These are phyloP conservation scores for Mycena maculata DNA, from an alignment of 768 basidiomycete species.

Conservation along the genomic window DNA sequence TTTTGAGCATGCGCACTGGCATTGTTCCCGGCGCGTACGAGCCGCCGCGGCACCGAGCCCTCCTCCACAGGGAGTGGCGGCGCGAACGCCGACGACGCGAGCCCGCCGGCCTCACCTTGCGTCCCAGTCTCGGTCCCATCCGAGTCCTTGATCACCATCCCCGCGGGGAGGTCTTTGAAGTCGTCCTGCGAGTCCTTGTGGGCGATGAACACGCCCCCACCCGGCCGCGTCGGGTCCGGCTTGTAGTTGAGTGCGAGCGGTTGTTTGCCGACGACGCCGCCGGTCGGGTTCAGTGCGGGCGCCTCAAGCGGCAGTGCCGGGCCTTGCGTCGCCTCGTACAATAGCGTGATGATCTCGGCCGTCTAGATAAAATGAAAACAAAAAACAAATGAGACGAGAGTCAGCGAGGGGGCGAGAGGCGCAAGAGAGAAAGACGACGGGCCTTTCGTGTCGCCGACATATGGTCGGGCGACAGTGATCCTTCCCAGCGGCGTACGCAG, in stretches of 20 bases:
- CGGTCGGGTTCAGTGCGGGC: constrained; percentile 81
- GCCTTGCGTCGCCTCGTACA: constrained; percentile 96
- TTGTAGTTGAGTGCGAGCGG: constrained; percentile 74
- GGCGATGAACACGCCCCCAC: constrained; percentile 89
- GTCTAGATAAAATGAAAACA: constrained; percentile 72
- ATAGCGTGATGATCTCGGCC: constrained; percentile 89
- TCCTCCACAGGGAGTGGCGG: constrained; percentile 20
- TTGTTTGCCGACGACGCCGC: constrained; percentile 71
- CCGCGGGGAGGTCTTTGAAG: constrained; percentile 66
- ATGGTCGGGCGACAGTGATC: constrained; percentile 88
- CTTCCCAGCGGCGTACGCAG: constrained; percentile 89
- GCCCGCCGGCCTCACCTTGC: constrained; percentile 60
- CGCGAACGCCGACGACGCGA: constrained; percentile 29
- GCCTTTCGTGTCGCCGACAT: constrained; percentile 95
- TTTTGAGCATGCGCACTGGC: constrained; percentile 23
- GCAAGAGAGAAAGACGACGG: constrained; percentile 41
- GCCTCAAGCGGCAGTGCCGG: constrained; percentile 62
- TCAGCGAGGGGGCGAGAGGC: constrained; percentile 18
- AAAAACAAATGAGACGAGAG: constrained; percentile 11
- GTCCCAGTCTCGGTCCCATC: constrained; percentile 39
- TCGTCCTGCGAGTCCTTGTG: constrained; percentile 58
- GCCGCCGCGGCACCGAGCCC: constrained; percentile 22
- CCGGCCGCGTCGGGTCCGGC: constrained; percentile 83
- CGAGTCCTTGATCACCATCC: constrained; percentile 61
- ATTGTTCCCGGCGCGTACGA: constrained; percentile 41